These are phyloP conservation scores for Lecanoromycetidae sp. DNA, from an alignment of 2,329 filamentous ascomycete genomes.

Conservation along the genomic window DNA sequence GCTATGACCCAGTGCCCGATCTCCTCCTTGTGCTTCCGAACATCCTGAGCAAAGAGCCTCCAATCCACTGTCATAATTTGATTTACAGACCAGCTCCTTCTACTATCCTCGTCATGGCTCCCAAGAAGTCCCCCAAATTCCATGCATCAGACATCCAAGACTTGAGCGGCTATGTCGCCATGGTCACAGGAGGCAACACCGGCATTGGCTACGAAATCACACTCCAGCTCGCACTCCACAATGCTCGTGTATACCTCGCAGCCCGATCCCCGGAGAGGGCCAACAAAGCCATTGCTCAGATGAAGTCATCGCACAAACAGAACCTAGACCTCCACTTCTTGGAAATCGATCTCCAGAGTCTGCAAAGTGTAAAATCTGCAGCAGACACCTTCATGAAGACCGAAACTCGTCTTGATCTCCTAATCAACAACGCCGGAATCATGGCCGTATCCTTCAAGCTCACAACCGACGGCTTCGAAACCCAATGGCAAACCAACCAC, in stretches of 20 bases:
- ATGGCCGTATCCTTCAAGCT: slow-evolving; percentile 25
- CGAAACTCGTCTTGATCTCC: slow-evolving; percentile 33
- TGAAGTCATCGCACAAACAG: slow-evolving; percentile 25
- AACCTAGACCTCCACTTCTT: slow-evolving; percentile 25
- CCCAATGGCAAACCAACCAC: slow-evolving; percentile 41
- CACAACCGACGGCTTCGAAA: slow-evolving; percentile 38
- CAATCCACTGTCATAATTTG: not conserved
- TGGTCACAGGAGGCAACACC: slow-evolving; percentile 27
- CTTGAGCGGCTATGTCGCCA: slow-evolving; percentile 2
- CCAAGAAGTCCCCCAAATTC: not conserved
- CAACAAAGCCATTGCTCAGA: slow-evolving; percentile 27
- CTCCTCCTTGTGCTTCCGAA: too few relatives aligned
- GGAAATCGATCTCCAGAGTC: slow-evolving; percentile 27
- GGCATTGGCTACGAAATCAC: slow-evolving; percentile 37
- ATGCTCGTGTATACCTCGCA: slow-evolving; percentile 35
- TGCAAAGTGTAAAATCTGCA: slow-evolving; percentile 22
- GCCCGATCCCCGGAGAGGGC: slow-evolving; percentile 33
- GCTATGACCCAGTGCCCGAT: too few relatives aligned
- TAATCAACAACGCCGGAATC: slow-evolving; percentile 38
- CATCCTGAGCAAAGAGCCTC: too few relatives aligned
- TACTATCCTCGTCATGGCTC: not conserved
- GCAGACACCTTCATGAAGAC: slow-evolving; percentile 28
- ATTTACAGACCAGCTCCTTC: not conserved
- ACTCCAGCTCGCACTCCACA: slow-evolving; percentile 36
- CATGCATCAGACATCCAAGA: slow-evolving; percentile 20